phyloP scores from a whole-genome alignment of 805 yeast genomes.

The Ogataea siamensis region DNA sequence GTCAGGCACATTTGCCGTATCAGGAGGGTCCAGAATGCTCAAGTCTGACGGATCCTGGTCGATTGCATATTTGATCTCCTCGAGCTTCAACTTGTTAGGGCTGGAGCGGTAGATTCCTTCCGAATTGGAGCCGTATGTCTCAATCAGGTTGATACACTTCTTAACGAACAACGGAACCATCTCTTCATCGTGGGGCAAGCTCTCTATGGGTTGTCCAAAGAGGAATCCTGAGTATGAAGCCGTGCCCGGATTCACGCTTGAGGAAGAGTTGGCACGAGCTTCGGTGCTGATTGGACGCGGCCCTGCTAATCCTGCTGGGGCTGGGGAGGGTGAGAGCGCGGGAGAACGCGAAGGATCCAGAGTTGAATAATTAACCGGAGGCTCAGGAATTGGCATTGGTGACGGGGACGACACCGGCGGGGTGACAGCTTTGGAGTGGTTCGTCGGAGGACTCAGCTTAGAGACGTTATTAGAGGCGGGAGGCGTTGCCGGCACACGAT shows the following conservation, averaged over 20 bases:
- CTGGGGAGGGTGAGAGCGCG: conserved; percentile 17
- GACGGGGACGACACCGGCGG: conserved; percentile 2
- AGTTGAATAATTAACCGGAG: conserved; percentile 20
- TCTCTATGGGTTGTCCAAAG: conserved; percentile 82
- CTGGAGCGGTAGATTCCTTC: conserved; percentile 90
- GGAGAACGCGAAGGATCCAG: conserved; percentile 28
- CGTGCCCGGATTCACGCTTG: not conserved
- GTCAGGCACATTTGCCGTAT: conserved; percentile 59
- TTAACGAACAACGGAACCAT: conserved; percentile 89
- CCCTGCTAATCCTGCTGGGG: conserved; percentile 1
- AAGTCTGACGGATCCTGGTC: conserved; percentile 72
- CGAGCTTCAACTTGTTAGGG: conserved; percentile 74
- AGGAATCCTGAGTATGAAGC: conserved; percentile 40
- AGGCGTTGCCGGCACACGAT: conserved; percentile 7
- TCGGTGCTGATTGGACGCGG: conserved; percentile 7
- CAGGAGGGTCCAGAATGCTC: conserved; percentile 46
- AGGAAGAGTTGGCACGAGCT: not conserved
- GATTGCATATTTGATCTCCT: conserved; percentile 67
- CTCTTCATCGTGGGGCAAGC: conserved; percentile 80
- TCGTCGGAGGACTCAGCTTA: conserved; percentile 3
- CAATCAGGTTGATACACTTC: conserved; percentile 84
- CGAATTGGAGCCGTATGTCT: conserved; percentile 74
- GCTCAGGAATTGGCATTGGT: not conserved
- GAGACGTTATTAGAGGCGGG: not conserved
- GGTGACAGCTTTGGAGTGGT: not conserved